Evolutionary conservation across 2,329 filamentous ascomycete species (phyloP).

Genomic region (Exophiala dermatitidis): DNA sequence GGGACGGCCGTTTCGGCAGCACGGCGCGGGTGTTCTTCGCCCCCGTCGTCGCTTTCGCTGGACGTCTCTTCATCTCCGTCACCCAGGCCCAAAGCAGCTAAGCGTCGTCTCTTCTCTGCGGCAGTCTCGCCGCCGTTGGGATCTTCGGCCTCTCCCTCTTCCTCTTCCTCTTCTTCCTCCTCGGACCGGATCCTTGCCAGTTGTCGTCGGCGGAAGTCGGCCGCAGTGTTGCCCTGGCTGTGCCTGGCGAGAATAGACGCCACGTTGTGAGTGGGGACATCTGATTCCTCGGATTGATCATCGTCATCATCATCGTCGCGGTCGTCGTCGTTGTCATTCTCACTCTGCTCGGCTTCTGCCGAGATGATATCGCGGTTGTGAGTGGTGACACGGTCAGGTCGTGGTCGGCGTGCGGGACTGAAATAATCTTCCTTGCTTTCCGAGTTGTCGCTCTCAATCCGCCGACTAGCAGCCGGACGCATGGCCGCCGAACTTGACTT

Average conservation of each 20-base stretch:
- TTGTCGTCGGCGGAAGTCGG: conserved; percentile 34
- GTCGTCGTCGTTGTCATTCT: conserved; percentile 1
- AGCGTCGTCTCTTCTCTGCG: conserved; percentile 41
- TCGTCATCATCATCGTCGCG: conserved; percentile 14
- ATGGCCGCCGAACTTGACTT: background rate
- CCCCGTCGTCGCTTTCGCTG: conserved; percentile 28
- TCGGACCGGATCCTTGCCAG: conserved; percentile 28
- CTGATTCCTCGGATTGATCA: conserved; percentile 11
- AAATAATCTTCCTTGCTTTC: conserved; percentile 17
- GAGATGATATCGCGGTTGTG: conserved; percentile 3
- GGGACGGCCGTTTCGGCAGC: conserved; percentile 17
- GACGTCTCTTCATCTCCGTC: conserved; percentile 23
- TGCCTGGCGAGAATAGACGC: conserved; percentile 35
- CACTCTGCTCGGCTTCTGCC: conserved; percentile 11
- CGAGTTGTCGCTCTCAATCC: background rate
- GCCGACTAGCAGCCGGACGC: conserved; percentile 2
- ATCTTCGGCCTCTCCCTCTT: conserved; percentile 27
- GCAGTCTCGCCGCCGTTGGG: conserved; percentile 33
- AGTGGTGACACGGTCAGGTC: conserved; percentile 4
- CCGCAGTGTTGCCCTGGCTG: conserved; percentile 31
- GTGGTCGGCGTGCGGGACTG: conserved; percentile 8
- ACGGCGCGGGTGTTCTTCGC: conserved; percentile 20
- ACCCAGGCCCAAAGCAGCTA: conserved; percentile 37
- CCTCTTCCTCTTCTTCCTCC: conserved; percentile 27
- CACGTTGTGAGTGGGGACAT: conserved; percentile 33